phyloP scores from a whole-genome alignment of 495 filamentous ascomycete genomes.

The Neurospora cerealis region DNA sequence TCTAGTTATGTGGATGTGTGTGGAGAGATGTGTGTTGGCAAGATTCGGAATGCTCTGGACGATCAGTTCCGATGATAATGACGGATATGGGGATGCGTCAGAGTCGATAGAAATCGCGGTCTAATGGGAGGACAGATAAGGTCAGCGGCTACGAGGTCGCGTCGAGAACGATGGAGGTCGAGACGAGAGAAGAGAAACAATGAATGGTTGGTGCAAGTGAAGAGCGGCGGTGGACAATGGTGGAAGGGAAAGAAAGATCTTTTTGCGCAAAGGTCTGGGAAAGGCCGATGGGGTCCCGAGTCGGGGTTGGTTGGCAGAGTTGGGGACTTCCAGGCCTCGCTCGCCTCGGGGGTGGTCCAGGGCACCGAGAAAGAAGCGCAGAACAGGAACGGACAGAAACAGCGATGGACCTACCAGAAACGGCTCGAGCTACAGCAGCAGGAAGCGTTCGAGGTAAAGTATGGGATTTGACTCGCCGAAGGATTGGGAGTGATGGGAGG shows the following conservation, averaged over 20 bases:
- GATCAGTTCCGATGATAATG: not conserved
- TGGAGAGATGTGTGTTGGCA: conserved; percentile 1
- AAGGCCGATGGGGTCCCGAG: not conserved
- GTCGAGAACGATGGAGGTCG: not conserved
- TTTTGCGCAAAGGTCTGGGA: not conserved
- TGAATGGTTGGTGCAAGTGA: not conserved
- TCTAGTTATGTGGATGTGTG: conserved; percentile 1
- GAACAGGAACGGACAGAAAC: not conserved
- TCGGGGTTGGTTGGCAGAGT: not conserved
- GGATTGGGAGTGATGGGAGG: not conserved
- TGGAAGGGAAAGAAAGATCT: not conserved
- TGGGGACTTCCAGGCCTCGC: not conserved
- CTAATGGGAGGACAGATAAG: not conserved
- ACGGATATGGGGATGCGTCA: not conserved
- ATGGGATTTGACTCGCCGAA: not conserved
- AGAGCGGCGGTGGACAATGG: not conserved
- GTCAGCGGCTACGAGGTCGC: not conserved
- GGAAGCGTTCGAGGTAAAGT: not conserved
- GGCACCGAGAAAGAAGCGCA: not conserved
- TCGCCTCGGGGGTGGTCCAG: not conserved
- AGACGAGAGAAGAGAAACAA: not conserved
- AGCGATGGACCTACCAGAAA: not conserved
- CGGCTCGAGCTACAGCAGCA: not conserved
- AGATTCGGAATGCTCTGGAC: not conserved
- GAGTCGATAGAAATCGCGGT: not conserved